phyloP scores from a whole-genome alignment of 495 filamentous ascomycete species.

The Daldinia grandis region DNA sequence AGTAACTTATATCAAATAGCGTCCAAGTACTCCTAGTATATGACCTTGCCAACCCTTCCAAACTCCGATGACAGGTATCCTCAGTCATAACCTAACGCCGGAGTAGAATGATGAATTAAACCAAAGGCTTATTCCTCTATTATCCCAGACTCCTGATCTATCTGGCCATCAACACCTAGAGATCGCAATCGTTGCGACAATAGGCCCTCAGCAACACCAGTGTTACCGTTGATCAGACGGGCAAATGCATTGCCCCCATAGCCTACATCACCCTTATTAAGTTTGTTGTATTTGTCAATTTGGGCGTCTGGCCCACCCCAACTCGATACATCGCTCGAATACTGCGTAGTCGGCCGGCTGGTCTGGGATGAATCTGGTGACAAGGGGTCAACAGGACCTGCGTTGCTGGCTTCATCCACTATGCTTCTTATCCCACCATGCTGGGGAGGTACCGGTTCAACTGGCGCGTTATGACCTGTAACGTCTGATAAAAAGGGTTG shows the following conservation, averaged over 20 bases:
- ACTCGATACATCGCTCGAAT: slow-evolving; percentile 38
- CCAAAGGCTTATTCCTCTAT: slow-evolving; percentile 28
- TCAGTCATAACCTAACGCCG: slow-evolving; percentile 6
- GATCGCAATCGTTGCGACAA: slow-evolving; percentile 56
- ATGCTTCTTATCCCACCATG: slow-evolving; percentile 21
- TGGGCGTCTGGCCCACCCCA: slow-evolving; percentile 27
- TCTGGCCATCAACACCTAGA: slow-evolving; percentile 46
- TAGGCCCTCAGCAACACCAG: slow-evolving; percentile 50
- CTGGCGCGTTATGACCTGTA: slow-evolving; percentile 31
- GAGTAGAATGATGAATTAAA: slow-evolving; percentile 1
- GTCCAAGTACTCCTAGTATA: slow-evolving; percentile 11
- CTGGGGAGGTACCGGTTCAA: slow-evolving; percentile 51
- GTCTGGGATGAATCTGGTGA: slow-evolving; percentile 39
- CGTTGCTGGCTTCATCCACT: slow-evolving; percentile 21
- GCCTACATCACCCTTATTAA: slow-evolving; percentile 70
- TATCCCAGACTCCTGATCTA: slow-evolving; percentile 14
- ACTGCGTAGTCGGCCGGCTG: slow-evolving; percentile 40
- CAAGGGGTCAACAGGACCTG: slow-evolving; percentile 27
- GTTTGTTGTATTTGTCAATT: slow-evolving; percentile 66
- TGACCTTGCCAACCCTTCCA: slow-evolving; percentile 8
- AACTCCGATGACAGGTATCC: slow-evolving; percentile 8
- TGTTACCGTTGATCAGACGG: slow-evolving; percentile 40
- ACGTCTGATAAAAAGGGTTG: slow-evolving; percentile 34
- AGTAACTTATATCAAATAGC: neutral
- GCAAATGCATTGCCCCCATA: slow-evolving; percentile 70